Evolutionary conservation across 805 yeast genomes (phyloP).

Genomic region (Ogataea trehalophila): DNA sequence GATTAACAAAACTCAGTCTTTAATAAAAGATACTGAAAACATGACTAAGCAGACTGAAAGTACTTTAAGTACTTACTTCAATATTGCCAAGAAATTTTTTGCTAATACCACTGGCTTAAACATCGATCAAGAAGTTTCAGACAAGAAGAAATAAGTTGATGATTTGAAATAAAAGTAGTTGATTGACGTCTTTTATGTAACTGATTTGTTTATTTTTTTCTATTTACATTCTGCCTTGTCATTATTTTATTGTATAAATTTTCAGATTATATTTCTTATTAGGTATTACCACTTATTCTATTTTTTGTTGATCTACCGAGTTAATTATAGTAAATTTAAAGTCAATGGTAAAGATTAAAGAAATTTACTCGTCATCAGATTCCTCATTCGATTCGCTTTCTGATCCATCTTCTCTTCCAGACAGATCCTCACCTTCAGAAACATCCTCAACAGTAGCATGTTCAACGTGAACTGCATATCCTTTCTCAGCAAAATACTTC

Average conservation of each 20-base stretch:
- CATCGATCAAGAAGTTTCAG: constrained; percentile 57
- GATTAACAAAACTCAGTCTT: constrained; percentile 38
- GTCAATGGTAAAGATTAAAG: no score
- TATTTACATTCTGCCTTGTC: no score
- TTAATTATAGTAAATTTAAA: no score
- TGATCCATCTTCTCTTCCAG: constrained; percentile 26
- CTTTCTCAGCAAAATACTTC: constrained; percentile 41
- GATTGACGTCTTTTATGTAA: no score
- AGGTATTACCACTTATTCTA: no score
- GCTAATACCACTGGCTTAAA: constrained; percentile 64
- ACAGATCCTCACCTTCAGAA: constrained; percentile 23
- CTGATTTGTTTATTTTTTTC: no score
- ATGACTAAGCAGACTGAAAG: constrained; percentile 36
- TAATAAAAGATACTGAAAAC: constrained; percentile 40
- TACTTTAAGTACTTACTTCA: constrained; percentile 28
- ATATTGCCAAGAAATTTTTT: constrained; percentile 38
- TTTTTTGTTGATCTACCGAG: no score
- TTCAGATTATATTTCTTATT: no score
- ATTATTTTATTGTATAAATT: no score
- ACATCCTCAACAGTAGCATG: constrained; percentile 33
- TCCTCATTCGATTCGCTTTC: constrained; percentile 20
- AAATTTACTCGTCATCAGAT: constrained; percentile 2
- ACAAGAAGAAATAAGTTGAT: constrained; percentile 30
- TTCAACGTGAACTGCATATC: constrained; percentile 59
- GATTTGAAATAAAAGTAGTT: not conserved